A percentile compares a stretch with the other conserved stretches of the same genome.
phyloP scores from a whole-genome alignment of 2,329 filamentous ascomycete genomes.

The Trichoderma simmonsii region DNA sequence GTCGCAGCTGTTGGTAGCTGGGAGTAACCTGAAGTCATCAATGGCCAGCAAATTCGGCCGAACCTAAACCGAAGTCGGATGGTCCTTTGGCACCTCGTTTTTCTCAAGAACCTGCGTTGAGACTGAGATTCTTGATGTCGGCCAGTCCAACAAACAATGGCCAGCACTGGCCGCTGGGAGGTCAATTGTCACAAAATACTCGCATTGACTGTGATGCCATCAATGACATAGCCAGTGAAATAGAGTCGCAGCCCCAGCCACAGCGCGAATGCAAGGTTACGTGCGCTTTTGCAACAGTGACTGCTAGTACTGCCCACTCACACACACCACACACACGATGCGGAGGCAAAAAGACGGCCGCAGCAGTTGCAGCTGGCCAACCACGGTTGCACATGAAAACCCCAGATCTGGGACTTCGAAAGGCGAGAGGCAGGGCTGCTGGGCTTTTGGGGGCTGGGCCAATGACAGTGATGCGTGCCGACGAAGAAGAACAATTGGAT shows the following conservation, averaged over 20 bases:
- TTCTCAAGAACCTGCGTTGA: background rate
- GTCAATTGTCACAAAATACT: background rate
- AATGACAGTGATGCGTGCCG: background rate
- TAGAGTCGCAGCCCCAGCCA: background rate
- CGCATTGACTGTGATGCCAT: background rate
- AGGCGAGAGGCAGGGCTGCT: background rate
- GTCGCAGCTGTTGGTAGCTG: background rate
- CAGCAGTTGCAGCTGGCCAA: constrained; percentile 7
- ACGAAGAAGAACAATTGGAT: background rate
- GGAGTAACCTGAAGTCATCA: background rate
- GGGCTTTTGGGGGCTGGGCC: background rate
- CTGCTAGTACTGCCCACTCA: background rate
- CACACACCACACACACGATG: background rate
- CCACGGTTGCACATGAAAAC: constrained; percentile 2
- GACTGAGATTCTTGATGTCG: background rate
- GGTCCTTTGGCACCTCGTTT: background rate
- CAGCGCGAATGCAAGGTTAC: constrained; percentile 15
- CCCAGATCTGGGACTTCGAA: constrained; percentile 2
- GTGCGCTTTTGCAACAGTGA: background rate
- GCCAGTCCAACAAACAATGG: background rate
- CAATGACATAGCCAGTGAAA: background rate
- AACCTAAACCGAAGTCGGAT: background rate
- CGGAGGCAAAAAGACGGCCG: background rate
- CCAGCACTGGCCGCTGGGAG: background rate
- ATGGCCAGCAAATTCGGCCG: background rate